Percentiles rank a stretch among this genome's conserved stretches.
Conservation (phyloP, 768 basidiomycete species). For the Tubosaeta sp. region DNA sequence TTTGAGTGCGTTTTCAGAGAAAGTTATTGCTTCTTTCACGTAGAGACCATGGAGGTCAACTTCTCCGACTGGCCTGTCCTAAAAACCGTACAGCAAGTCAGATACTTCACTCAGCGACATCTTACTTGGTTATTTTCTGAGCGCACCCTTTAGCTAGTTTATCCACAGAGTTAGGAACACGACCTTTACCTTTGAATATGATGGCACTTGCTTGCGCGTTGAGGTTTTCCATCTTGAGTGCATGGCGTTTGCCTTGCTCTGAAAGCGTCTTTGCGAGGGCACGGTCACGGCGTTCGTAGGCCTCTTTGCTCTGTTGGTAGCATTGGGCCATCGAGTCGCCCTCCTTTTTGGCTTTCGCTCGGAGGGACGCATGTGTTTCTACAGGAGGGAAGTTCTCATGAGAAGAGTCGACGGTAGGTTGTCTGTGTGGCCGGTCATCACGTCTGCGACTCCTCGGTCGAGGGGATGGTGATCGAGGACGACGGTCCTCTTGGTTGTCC, state of each 20-base stretch:
- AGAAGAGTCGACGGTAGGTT: not conserved
- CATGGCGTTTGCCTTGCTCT: slow-evolving; percentile 73
- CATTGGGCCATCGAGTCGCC: slow-evolving; percentile 69
- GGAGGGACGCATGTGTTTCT: slow-evolving; percentile 54
- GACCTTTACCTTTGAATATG: slow-evolving; percentile 61
- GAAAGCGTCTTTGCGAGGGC: slow-evolving; percentile 77
- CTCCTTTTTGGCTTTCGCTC: slow-evolving; percentile 70
- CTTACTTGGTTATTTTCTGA: slow-evolving; percentile 72
- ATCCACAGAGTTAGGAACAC: slow-evolving; percentile 8
- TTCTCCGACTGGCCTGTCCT: slow-evolving; percentile 64
- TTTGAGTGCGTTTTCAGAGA: slow-evolving; percentile 65
- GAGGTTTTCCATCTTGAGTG: slow-evolving; percentile 66
- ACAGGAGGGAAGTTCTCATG: not conserved
- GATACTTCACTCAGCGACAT: not conserved
- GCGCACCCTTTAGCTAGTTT: not conserved
- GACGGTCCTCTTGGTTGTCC: slow-evolving; percentile 2
- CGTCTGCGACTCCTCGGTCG: not conserved
- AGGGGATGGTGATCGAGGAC: not conserved
- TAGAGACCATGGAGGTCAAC: slow-evolving; percentile 90
- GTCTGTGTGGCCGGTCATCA: slow-evolving; percentile 7
- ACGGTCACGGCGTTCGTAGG: slow-evolving; percentile 68
- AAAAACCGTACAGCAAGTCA: slow-evolving; percentile 4
- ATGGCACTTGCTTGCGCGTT: slow-evolving; percentile 79
- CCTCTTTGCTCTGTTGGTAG: slow-evolving; percentile 65
- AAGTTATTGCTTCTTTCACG: slow-evolving; percentile 83